Base-by-base conservation (phyloP, 176 grass and related monocot species). In the Themeda triandra region DNA sequence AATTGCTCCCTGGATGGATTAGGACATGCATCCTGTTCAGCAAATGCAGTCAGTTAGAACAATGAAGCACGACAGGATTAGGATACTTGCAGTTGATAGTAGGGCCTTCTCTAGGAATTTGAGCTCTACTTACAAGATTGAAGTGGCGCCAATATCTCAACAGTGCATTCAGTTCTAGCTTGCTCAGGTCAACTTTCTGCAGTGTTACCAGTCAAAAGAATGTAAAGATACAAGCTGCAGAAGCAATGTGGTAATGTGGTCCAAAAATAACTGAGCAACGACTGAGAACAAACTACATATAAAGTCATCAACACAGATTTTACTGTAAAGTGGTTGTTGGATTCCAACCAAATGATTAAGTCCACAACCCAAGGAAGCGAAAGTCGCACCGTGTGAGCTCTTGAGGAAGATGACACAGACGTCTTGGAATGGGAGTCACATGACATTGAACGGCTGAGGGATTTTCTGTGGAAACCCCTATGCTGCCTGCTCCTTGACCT, bases 121-220 rank as follows among this genome's bases (percentile, higher is more conserved):
- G 56, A 77, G 40, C 10, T 71, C 42, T 42, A 82, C 91, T 88
- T 84, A 97, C 91, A 3, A 93, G 85, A 62, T 93, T 93, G 86
- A 97, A 97, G 71, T 97, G 91, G 48, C 81, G 84, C 89, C 91
- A 97, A 76, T 97, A 97, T 97, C 91, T 93, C 94, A 87, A 89
- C 48, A 97, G 80, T 82, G 94, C 94, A 85, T 81, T 89, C 53
- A 90, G 81, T 69, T 93, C 94, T 71, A 97, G 87, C 66, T 97
- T 97, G 89, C 85, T 93, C 75, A 97, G 85, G 60, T 97, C 94
- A 86, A 97, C 94, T 86, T 91, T 97, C 94, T 97, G 89, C 66
- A 79, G 13, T 72, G 12, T 77, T 48, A 53, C 65, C 7, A 37
- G 27, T 6, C 4, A 36, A 77, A 25, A n/a, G n/a, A 42, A 46